These are phyloP conservation scores for Fusarium sp. DNA, from an alignment of 2,329 filamentous ascomycete genomes.

Conservation along the genomic window DNA sequence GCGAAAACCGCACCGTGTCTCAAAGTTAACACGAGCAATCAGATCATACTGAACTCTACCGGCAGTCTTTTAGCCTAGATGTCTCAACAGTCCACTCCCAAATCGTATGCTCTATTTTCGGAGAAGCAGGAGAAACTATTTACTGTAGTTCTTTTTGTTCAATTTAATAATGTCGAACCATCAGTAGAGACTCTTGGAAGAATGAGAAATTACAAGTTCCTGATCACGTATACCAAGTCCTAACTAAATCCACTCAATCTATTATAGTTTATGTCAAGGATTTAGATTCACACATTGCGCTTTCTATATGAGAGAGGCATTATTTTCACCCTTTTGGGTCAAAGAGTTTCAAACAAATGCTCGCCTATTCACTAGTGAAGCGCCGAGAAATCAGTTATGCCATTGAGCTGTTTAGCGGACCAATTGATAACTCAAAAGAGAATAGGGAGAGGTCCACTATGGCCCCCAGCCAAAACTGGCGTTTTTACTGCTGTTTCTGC, in stretches of 20 bases:
- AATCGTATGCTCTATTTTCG: constrained; percentile 1
- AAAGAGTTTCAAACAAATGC: constrained; percentile 6
- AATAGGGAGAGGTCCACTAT: constrained; percentile 16
- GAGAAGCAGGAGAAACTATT: constrained; percentile 4
- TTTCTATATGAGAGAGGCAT: constrained; percentile 1
- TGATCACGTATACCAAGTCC: constrained; percentile 1
- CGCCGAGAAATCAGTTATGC: constrained; percentile 14
- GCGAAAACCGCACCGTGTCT: constrained; percentile 30
- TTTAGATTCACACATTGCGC: constrained; percentile 1
- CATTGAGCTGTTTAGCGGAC: constrained; percentile 28
- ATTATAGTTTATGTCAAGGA: not conserved
- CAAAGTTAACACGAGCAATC: constrained; percentile 16
- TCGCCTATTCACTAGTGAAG: constrained; percentile 21
- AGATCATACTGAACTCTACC: constrained; percentile 22
- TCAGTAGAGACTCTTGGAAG: not conserved
- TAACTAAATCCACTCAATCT: not conserved
- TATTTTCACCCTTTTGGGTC: constrained; percentile 4
- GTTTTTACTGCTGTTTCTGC: constrained; percentile 13
- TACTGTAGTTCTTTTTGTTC: not conserved
- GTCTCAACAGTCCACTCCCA: not conserved
- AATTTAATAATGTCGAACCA: constrained; percentile 10
- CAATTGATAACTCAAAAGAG: constrained; percentile 25
- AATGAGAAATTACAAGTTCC: not conserved
- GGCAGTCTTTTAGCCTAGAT: not conserved
- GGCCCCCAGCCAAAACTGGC: constrained; percentile 7